Evolutionary conservation across 2,329 filamentous ascomycete genomes (phyloP), one percentile per base, ranked within the genome.

Genomic region (Cercospora citrullina): DNA sequence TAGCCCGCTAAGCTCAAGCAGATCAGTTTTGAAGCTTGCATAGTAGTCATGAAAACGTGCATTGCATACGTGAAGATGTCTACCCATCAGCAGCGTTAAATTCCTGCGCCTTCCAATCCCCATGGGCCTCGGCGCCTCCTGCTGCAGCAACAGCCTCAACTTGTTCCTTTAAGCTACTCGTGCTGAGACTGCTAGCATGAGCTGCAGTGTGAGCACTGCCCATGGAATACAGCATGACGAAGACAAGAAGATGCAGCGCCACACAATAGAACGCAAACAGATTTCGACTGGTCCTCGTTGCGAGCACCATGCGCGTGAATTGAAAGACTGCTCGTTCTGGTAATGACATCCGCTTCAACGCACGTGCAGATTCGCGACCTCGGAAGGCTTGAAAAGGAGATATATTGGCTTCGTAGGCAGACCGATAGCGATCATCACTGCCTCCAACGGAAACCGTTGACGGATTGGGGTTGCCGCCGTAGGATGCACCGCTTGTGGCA

Each of bases 381-480:
- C 94, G 87, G 82, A 99, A 99, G 2, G 93, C 93, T 28, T 94
- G 94, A 79, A 99, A 99, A 0, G 95, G 95, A 10, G 93, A 97
- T 60, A 99, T 90, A 76, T 95, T 96, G 51, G 91, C 92, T 81
- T 99, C 95, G 81, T 99, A 99, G 10, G 93, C 92, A 67, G 93
- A 90, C 69, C 91, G 88, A 80, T 99, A 99, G 58, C 93, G 88
- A 79, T 97, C 93, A 79, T 81, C 88, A 28, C 79, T 78, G 7
- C 60, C 88, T 79, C 71, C 85, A 28, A 92, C 84, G 23, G 86
- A 83, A 16, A 90, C 84, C 1, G 91, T 88, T 0, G 91, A 90
- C 0, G 92, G 89, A 77, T 94, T 96, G 2, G 92, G 90, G 74
- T 90, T 93, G 16, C 68, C 68, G 1, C 80, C 79, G 67, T 79